These are phyloP conservation scores for Microthlaspi erraticum DNA, from an alignment of 345 rosid genomes.

Conservation along the genomic window DNA sequence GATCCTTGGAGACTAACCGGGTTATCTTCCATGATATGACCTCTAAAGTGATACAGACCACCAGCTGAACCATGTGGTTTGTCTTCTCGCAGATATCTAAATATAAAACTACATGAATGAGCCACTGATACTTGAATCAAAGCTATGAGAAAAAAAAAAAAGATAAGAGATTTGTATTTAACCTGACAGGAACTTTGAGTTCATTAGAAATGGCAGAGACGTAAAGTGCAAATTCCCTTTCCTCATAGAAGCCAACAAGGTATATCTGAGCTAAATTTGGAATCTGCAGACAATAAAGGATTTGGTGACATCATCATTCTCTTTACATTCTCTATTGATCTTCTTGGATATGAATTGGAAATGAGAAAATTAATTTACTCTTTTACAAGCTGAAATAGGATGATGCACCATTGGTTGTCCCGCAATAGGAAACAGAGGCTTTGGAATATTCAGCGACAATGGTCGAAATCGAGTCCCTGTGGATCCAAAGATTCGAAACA, in stretches of 20 bases:
- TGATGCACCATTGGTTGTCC: constrained; percentile 98
- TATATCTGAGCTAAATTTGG: constrained; percentile 78
- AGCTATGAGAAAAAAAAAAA: background rate
- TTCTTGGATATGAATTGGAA: constrained; percentile 3
- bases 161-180: constrained; percentile 22
- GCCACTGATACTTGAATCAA: background rate
- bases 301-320: constrained; percentile 23
- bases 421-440: constrained; percentile 90
- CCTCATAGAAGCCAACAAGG: constrained; percentile 89
- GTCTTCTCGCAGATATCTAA: constrained; percentile 82
- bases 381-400: constrained; percentile 96
- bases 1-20: constrained; percentile 57
- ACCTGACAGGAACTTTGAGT: constrained; percentile 88
- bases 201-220: constrained; percentile 91
- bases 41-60: constrained; percentile 77
- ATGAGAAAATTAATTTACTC: constrained; percentile 50
- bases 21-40: constrained; percentile 82
- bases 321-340: constrained; percentile 11
- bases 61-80: constrained; percentile 97
- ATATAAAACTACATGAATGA: constrained; percentile 1
- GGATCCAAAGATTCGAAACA: constrained; percentile 17
- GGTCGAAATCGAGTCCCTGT: constrained; percentile 93
- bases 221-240: constrained; percentile 83
- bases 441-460: constrained; percentile 83
- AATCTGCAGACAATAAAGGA: constrained; percentile 54